Base-by-base conservation (phyloP, 768 basidiomycete species). In the Tulasnella sp. region DNA sequence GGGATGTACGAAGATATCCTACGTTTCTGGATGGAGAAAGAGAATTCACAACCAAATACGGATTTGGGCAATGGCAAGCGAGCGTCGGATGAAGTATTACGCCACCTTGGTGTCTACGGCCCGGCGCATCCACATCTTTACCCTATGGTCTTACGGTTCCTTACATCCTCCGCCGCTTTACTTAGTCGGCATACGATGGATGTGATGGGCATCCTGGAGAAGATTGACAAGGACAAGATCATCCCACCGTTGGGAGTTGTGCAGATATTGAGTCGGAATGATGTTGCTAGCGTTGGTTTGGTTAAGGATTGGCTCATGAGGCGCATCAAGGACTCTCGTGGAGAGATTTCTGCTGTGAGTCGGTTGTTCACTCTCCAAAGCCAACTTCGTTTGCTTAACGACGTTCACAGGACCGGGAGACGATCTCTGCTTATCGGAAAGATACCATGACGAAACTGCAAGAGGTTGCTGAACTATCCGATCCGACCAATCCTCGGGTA, bases 1-100 rank as follows among this genome's bases (percentile, higher is more conserved):
- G 95, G 93, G 8, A 96, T 97, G 97, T 93, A 94, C 82, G 97
- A 98, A 80, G 96, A 97, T 79, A 90, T 99, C 68, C 81, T 99
- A 38, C 88, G 96, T 31, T 97, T 93, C 84, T 96, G 92, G 91
- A 96, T 97, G 88, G 92, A 93, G 76, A 86, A 86, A 77, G 86
- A 91, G 75, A 76, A 71, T 12, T 72, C 74, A 14, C 19, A 31
- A 29, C 42, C 75, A 6, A 31, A 74, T 14, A 11, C 29, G 67
- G 36, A 6, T 1, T 29, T 14, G 39, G 37, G 5, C 39, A 74
- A 77, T 40, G 71, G 34, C 9, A 45, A 80, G 0, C 79, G 82
- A 9, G 83, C 85, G 0, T 86, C 86, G 12, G 79, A 81, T 1
- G 86, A 91, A 79, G 92, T 97, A 1, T 84, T 97, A n/a, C 83